Percentiles rank a stretch among this genome's conserved stretches.
These are phyloP conservation scores for Flaveria bidentis DNA, from an alignment of 129 eudicot species.

Conservation along the genomic window DNA sequence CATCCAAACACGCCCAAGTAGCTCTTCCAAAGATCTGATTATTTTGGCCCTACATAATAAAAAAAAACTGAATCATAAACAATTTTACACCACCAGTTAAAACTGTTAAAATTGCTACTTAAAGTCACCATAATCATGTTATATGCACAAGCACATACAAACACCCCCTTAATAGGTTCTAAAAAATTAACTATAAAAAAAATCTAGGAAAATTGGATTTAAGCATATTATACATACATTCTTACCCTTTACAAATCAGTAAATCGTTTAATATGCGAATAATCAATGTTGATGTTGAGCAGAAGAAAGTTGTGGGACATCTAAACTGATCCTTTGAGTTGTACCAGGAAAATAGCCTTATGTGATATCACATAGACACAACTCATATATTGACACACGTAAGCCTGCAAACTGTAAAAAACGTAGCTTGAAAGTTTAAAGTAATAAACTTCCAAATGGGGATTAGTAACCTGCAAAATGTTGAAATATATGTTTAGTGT, in stretches of 20 bases:
- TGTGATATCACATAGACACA: not conserved
- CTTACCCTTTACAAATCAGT: not conserved
- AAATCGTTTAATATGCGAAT: not conserved
- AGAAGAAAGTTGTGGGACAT: too few species aligned
- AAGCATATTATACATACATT: not conserved
- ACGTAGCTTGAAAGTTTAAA: not conserved
- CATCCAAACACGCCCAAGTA: too few species aligned
- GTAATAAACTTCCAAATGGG: conserved; percentile 16
- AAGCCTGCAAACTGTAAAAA: not conserved
- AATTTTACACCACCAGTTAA: too few species aligned
- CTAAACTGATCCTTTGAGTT: too few species aligned
- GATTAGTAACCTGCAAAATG: conserved; percentile 18
- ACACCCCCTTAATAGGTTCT: not conserved
- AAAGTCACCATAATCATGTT: conserved; percentile 1
- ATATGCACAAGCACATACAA: not conserved
- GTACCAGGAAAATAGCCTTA: too few species aligned
- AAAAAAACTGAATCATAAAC: not conserved
- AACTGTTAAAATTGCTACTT: not conserved
- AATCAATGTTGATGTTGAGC: not conserved
- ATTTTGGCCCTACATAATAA: not conserved
- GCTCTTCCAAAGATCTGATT: not conserved
- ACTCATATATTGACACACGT: not conserved
- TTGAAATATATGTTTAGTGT: too few species aligned
- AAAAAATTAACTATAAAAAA: too few species aligned
- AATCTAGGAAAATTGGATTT: too few species aligned